These are phyloP conservation scores for Acephala macrosclerotiorum DNA, from an alignment of 2,329 filamentous ascomycete species.

Conservation along the genomic window DNA sequence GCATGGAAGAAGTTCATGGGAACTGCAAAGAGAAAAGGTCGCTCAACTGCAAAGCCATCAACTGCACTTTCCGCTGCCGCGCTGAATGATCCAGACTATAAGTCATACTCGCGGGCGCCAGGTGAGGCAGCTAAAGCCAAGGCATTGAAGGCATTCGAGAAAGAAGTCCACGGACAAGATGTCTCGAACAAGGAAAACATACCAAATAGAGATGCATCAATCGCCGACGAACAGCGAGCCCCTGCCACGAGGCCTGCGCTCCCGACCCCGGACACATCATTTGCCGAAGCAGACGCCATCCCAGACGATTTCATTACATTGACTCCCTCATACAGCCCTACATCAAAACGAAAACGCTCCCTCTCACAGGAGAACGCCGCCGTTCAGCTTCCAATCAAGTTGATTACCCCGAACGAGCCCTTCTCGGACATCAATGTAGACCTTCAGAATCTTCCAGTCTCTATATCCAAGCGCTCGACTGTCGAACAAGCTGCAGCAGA, in stretches of 20 bases:
- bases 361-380: neutral
- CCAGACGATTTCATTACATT: neutral
- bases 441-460: neutral
- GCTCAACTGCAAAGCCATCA: neutral
- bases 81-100: neutral
- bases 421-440: neutral
- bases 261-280: conserved; percentile 4
- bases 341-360: neutral
- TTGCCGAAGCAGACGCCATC: neutral
- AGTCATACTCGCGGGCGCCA: neutral
- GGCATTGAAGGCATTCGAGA: too few species aligned
- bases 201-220: neutral
- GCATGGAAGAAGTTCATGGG: conserved; percentile 20
- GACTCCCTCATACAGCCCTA: too few species aligned
- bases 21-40: neutral
- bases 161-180: neutral
- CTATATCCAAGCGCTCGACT: neutral
- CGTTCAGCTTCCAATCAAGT: neutral
- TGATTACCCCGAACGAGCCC: neutral
- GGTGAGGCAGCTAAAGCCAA: too few species aligned
- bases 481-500: neutral
- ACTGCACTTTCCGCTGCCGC: neutral
- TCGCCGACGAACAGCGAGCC: neutral
- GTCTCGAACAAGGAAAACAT: neutral
- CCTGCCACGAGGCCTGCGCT: neutral